Conservation (phyloP, 2,329 filamentous ascomycete species). For the Monosporascus sp. region DNA sequence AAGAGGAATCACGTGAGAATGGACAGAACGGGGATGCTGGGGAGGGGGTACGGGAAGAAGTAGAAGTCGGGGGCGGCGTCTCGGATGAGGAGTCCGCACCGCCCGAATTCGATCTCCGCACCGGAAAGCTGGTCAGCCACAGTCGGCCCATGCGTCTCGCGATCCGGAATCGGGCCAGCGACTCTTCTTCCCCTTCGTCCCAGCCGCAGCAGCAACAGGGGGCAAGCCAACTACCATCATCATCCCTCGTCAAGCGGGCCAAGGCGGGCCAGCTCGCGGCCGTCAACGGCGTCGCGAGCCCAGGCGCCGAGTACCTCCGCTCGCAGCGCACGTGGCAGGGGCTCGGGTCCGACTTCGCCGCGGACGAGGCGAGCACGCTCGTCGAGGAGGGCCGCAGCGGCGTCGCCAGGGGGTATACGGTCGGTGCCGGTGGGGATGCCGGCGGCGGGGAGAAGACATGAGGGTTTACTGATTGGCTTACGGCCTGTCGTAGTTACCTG, state of each 20-base stretch:
- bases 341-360: constrained; percentile 77
- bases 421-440: constrained; percentile 40
- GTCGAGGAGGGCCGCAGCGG: constrained; percentile 85
- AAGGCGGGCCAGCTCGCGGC: constrained; percentile 63
- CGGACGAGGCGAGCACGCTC: constrained; percentile 56
- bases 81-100: constrained; percentile 69
- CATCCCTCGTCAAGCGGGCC: constrained; percentile 56
- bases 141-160: constrained; percentile 66
- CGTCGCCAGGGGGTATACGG: constrained; percentile 81
- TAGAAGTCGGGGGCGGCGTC: constrained; percentile 36
- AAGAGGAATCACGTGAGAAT: neutral
- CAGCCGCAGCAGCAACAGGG: constrained; percentile 13
- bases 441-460: neutral
- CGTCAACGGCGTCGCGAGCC: constrained; percentile 82
- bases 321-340: constrained; percentile 87
- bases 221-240: constrained; percentile 25
- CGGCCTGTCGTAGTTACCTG: too few species aligned
- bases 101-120: constrained; percentile 88
- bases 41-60: constrained; percentile 9
- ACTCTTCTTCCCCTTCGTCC: constrained; percentile 3
- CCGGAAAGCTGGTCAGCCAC: constrained; percentile 74
- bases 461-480: neutral
- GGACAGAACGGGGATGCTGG: neutral
- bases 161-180: constrained; percentile 21
- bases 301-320: constrained; percentile 80